Conservation (phyloP, 2,329 filamentous ascomycete genomes). For the Pleomassaria siparia region DNA sequence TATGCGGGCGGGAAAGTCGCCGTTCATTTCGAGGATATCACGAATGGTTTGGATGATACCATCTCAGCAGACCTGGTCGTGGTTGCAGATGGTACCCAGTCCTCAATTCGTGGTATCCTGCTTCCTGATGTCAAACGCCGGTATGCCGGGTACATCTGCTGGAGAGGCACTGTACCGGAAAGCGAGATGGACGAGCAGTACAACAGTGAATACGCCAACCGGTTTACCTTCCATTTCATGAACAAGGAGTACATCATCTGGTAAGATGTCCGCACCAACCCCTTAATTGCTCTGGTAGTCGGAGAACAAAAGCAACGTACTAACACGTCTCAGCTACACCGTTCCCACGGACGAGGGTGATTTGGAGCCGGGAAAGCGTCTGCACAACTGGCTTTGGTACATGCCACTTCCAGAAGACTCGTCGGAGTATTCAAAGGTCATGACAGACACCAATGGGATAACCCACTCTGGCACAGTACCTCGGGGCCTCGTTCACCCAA, state of each 20-base stretch:
- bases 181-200: not conserved
- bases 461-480: slow-evolving; percentile 47
- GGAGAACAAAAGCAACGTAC: slow-evolving; percentile 13
- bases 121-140: slow-evolving; percentile 18
- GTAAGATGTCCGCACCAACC: too few relatives aligned
- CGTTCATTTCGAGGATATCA: slow-evolving; percentile 7
- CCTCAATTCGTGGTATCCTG: slow-evolving; percentile 19
- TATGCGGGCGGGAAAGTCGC: slow-evolving; percentile 7
- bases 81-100: slow-evolving; percentile 29
- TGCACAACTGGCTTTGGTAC: slow-evolving; percentile 54
- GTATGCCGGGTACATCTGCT: slow-evolving; percentile 32
- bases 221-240: slow-evolving; percentile 35
- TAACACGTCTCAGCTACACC: slow-evolving; percentile 33
- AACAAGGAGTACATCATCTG: slow-evolving; percentile 32
- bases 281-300: too few relatives aligned
- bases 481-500: slow-evolving; percentile 38
- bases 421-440: slow-evolving; percentile 39
- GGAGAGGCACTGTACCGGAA: slow-evolving; percentile 30
- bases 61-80: slow-evolving; percentile 19
- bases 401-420: slow-evolving; percentile 41
- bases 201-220: slow-evolving; percentile 20
- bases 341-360: slow-evolving; percentile 46
- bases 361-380: slow-evolving; percentile 39
- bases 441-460: slow-evolving; percentile 47
- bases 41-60: not conserved